These are phyloP conservation scores for Tephrocybe sp. DNA, from an alignment of 768 basidiomycete species.

Conservation along the genomic window DNA sequence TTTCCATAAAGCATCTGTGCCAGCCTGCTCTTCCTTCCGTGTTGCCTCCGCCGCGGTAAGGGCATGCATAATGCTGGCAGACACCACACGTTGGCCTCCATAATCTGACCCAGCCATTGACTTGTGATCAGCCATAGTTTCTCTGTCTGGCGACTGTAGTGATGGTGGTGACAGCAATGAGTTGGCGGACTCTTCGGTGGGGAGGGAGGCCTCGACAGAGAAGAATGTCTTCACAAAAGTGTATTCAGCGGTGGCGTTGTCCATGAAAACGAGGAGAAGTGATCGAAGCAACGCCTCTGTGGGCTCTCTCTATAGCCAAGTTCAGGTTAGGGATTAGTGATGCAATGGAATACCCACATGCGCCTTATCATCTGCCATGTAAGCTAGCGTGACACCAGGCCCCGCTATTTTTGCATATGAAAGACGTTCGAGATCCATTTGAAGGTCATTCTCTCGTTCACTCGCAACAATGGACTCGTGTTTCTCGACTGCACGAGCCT, in stretches of 20 bases:
- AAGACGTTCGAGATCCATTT: conserved; percentile 57
- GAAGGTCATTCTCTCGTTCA: conserved; percentile 40
- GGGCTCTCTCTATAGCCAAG: conserved; percentile 64
- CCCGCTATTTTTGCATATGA: conserved; percentile 75
- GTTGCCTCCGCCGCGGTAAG: conserved; percentile 33
- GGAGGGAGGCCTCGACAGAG: conserved; percentile 35
- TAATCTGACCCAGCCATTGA: conserved; percentile 55
- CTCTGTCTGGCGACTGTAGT: conserved; percentile 45
- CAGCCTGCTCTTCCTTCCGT: conserved; percentile 61
- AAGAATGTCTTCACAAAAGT: conserved; percentile 88
- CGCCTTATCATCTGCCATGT: conserved; percentile 85
- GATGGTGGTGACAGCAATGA: conserved; percentile 36
- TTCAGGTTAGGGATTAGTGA: conserved; percentile 4
- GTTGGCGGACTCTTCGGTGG: conserved; percentile 33
- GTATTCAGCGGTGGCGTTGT: conserved; percentile 94
- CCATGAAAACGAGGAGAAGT: conserved; percentile 85
- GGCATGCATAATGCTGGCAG: conserved; percentile 34
- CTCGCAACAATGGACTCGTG: conserved; percentile 58
- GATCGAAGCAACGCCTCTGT: conserved; percentile 86
- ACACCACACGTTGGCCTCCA: conserved; percentile 33
- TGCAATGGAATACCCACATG: conserved; percentile 58
- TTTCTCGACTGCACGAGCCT: conserved; percentile 73
- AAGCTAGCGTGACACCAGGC: conserved; percentile 77
- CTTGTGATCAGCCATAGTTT: conserved; percentile 37
- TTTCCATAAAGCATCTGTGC: conserved; percentile 78